Percentiles rank a stretch among this genome's conserved stretches.
Conservation (phyloP, 352 stramenopile genomes). For the Pythium plurisporium region DNA sequence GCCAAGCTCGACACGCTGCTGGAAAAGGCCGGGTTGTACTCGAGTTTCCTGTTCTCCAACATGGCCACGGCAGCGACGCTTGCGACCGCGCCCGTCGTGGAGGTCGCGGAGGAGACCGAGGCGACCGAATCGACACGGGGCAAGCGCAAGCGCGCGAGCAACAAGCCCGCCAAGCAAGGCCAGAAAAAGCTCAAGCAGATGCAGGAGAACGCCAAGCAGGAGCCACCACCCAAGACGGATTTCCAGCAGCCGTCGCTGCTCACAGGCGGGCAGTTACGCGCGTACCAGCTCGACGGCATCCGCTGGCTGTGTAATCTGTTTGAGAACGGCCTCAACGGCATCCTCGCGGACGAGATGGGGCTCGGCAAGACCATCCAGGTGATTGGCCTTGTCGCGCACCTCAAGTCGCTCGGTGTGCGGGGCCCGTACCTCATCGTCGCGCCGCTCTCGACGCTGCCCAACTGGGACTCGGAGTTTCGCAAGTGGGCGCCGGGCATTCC, state of each 20-base stretch:
- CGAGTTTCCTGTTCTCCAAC: constrained; percentile 84
- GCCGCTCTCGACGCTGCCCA: constrained; percentile 96
- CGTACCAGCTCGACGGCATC: constrained; percentile 97
- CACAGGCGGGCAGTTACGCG: constrained; percentile 78
- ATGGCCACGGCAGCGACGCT: constrained; percentile 65
- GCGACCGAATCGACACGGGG: constrained; percentile 1
- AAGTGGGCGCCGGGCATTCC: constrained; percentile 90
- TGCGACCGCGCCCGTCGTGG: constrained; percentile 3
- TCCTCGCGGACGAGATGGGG: constrained; percentile 86
- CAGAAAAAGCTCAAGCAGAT: constrained; percentile 71
- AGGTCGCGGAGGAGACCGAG: constrained; percentile 10
- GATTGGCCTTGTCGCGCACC: constrained; percentile 91
- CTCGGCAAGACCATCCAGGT: constrained; percentile 92
- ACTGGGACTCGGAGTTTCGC: constrained; percentile 94
- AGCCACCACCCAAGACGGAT: constrained; percentile 37
- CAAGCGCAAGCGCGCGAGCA: constrained; percentile 42
- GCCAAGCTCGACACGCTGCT: constrained; percentile 83
- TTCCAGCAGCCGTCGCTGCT: constrained; percentile 77
- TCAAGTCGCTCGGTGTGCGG: constrained; percentile 87
- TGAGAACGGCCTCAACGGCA: constrained; percentile 95
- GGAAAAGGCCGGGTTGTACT: constrained; percentile 86
- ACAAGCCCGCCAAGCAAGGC: constrained; percentile 36
- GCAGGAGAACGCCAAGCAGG: constrained; percentile 43
- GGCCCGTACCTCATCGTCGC: constrained; percentile 97
- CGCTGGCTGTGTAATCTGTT: constrained; percentile 97